Evolutionary conservation across 139 green algal species (phyloP).

Genomic region (Picochlorum costavermella): DNA sequence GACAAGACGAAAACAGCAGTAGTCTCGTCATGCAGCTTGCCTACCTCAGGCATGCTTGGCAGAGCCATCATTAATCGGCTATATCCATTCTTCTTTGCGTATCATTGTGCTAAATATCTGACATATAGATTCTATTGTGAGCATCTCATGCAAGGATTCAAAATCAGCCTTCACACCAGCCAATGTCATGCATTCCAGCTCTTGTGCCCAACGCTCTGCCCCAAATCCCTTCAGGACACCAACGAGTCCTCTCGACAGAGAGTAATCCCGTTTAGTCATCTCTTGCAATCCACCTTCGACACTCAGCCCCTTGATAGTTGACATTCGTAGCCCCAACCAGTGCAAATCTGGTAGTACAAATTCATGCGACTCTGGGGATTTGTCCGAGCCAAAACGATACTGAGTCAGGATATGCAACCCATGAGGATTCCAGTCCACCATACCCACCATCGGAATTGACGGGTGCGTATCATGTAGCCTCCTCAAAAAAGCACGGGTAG

Average conservation of each 20-base stretch:
- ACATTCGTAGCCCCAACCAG: conserved; percentile 62
- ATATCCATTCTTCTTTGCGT: not conserved
- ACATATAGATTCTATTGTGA: not conserved
- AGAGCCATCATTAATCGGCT: not conserved
- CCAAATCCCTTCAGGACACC: conserved; percentile 7
- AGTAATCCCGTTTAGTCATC: conserved; percentile 31
- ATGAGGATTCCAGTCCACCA: conserved; percentile 88
- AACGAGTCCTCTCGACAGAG: conserved; percentile 26
- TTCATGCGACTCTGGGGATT: conserved; percentile 51
- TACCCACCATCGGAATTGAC: conserved; percentile 18
- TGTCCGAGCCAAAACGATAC: conserved; percentile 62
- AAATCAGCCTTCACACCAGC: conserved; percentile 47
- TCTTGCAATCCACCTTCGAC: conserved; percentile 31
- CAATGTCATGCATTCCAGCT: conserved; percentile 42
- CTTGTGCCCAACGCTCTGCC: conserved; percentile 17
- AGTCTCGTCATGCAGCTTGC: conserved; percentile 3
- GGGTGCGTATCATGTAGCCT: conserved; percentile 35
- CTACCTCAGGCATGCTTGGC: conserved; percentile 14
- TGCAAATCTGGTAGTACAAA: conserved; percentile 50
- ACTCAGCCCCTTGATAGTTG: conserved; percentile 41
- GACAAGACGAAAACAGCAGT: not conserved
- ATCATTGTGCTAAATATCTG: not conserved
- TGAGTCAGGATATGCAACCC: conserved; percentile 39
- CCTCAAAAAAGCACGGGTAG: conserved; percentile 51
- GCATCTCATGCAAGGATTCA: conserved; percentile 44